Evolutionary conservation across 2,329 filamentous ascomycete genomes (phyloP), one percentile per base, ranked within the genome.

Genomic region (Penicillium sp.): DNA sequence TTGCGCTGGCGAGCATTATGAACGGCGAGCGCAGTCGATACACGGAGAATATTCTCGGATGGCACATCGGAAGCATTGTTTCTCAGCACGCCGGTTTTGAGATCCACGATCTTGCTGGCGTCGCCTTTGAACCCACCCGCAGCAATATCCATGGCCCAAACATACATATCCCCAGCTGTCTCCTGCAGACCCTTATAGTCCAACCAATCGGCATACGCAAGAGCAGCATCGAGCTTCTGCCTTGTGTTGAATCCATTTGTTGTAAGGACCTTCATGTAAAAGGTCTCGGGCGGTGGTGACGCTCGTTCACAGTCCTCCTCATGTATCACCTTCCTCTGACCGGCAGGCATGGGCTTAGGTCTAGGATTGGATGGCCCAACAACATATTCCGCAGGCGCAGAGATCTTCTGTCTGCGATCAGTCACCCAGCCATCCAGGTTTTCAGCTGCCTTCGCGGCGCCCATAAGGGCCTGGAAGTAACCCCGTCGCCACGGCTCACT

Each of bases 141-240:
- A 1, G 91, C 90, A 58, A 96, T 87, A 62, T 90, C 86, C 41
- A 96, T 77, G 1, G 88, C 91, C 82, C 90, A 87, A 59, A 82
- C 80, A 72, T 91, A 93, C 77, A 92, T 86, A 60, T 89, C 85
- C 53, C 86, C 82, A 0, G 91, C 88, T 0, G 84, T 86, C 4
- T 86, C 84, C 1, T 81, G 75, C 26, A 86, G 72, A 1, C 84
- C 81, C 75, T 93, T 93, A 76, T 86, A 93, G 63, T 92, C 90
- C 39, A 96, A 81, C 84, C 90, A 97, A 53, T 90, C 88, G 2
- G 89, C 93, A 70, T 93, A 96, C 1, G 88, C 88, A 43, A 96
- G 77, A 3, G 90, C 89, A 4, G 93, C 92, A 56, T 93, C 87
- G 51, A 97, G 80, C 67, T 86, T 87, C 73, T 98, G 91, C 55